phyloP scores from a whole-genome alignment of 2,329 filamentous ascomycete species.

The Penicillium sclerotigenum region DNA sequence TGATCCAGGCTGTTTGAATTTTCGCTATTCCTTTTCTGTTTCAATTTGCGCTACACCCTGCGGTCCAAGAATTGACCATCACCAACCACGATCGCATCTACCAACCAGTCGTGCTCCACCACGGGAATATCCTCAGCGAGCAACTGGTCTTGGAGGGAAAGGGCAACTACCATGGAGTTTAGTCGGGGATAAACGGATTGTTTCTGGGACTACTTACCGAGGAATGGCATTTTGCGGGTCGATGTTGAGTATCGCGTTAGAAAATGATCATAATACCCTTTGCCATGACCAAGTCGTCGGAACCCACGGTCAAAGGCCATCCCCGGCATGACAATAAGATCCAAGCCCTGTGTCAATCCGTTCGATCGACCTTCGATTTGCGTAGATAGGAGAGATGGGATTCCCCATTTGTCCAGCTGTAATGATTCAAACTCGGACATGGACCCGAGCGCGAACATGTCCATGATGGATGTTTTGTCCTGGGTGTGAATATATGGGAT shows the following conservation, averaged over 20 bases:
- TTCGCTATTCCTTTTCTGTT: constrained; percentile 11
- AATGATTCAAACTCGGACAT: constrained; percentile 75
- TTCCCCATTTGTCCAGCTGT: constrained; percentile 82
- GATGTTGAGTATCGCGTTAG: constrained; percentile 66
- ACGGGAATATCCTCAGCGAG: constrained; percentile 70
- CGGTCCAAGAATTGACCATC: constrained; percentile 57
- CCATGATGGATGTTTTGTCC: constrained; percentile 71
- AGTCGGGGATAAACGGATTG: constrained; percentile 18
- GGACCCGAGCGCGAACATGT: constrained; percentile 80
- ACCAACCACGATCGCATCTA: constrained; percentile 74
- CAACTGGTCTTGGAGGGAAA: constrained; percentile 84
- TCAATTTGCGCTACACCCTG: constrained; percentile 25
- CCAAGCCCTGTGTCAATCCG: constrained; percentile 64
- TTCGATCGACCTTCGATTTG: constrained; percentile 67
- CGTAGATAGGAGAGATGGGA: constrained; percentile 72
- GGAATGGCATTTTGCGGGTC: constrained; percentile 52
- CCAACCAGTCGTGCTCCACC: constrained; percentile 70
- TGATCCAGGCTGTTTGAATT: constrained; percentile 61
- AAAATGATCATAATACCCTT: constrained; percentile 96
- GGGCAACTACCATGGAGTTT: constrained; percentile 58
- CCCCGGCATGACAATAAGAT: constrained; percentile 87
- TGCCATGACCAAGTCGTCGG: constrained; percentile 83
- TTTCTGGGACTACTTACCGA: constrained; percentile 49
- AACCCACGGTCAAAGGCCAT: constrained; percentile 81
- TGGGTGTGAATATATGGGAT: constrained; percentile 80